phyloP scores from a whole-genome alignment of 2,329 filamentous ascomycete species.

The Sarocladiaceae sp. region DNA sequence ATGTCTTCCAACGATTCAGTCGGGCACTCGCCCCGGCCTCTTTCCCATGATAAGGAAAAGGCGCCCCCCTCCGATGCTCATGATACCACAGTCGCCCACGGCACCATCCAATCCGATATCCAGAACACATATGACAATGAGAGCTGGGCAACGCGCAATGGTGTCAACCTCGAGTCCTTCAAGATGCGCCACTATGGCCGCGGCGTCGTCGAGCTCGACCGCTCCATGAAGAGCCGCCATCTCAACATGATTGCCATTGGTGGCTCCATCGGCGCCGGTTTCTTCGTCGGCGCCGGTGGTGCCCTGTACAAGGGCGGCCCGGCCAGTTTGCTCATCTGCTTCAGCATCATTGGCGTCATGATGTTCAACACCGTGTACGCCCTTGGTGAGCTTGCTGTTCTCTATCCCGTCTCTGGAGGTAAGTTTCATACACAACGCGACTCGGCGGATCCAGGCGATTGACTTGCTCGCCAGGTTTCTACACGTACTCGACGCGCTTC shows the following conservation, averaged over 20 bases:
- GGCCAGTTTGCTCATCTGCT: conserved; percentile 31
- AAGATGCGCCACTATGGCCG: conserved; percentile 26
- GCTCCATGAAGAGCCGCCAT: conserved; percentile 46
- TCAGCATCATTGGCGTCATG: conserved; percentile 45
- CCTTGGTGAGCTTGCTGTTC: conserved; percentile 51
- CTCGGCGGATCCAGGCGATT: neutral
- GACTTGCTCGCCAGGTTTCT: conserved; percentile 32
- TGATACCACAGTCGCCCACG: neutral
- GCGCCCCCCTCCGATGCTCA: neutral
- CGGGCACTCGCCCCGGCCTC: conserved; percentile 3
- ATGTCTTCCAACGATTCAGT: conserved; percentile 13
- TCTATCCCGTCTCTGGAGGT: conserved; percentile 52
- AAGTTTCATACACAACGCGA: neutral
- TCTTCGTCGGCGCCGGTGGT: conserved; percentile 49
- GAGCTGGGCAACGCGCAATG: conserved; percentile 30
- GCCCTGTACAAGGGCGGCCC: conserved; percentile 40
- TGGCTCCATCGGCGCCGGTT: conserved; percentile 45
- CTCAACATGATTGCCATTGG: conserved; percentile 55
- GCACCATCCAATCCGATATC: conserved; percentile 1
- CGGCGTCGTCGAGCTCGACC: conserved; percentile 30
- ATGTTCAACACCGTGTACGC: conserved; percentile 51
- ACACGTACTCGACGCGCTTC: conserved; percentile 51
- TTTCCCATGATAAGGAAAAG: conserved; percentile 12
- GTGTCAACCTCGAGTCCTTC: conserved; percentile 32
- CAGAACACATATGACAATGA: conserved; percentile 18